These are phyloP conservation scores for Sporothrix brunneoviolacea DNA, from an alignment of 2,329 filamentous ascomycete species.

Conservation along the genomic window DNA sequence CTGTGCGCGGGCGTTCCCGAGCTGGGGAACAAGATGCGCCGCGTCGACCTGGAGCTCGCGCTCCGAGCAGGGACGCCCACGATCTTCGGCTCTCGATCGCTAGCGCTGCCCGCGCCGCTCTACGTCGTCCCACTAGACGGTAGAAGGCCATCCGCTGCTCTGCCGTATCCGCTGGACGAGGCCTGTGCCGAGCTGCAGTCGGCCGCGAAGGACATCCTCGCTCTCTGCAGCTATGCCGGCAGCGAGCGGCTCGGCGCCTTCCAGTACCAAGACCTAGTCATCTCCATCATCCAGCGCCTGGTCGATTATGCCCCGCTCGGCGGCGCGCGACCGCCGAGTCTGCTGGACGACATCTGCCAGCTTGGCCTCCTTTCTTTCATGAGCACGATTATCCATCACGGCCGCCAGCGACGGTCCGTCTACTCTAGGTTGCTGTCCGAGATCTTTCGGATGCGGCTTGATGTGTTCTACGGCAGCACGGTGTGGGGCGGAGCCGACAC, in stretches of 20 bases:
- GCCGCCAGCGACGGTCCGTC: background rate
- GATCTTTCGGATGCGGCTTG: background rate
- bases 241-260: background rate
- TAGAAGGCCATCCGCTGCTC: background rate
- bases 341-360: background rate
- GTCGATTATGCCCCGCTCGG: constrained; percentile 2
- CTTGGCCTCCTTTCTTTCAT: constrained; percentile 2
- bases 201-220: background rate
- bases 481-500: background rate
- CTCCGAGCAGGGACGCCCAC: background rate
- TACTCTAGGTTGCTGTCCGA: background rate
- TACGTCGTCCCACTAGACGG: background rate
- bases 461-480: background rate
- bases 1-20: background rate
- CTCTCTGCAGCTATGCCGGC: constrained; percentile 1
- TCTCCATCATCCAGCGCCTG: constrained; percentile 8
- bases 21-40: constrained; percentile 4
- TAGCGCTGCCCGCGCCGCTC: background rate
- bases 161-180: background rate
- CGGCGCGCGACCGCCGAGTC: background rate
- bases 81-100: background rate
- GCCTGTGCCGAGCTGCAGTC: background rate
- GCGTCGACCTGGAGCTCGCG: background rate
- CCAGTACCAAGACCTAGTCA: background rate
- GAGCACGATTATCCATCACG: background rate